Percentiles rank a stretch among this genome's conserved stretches.
phyloP scores from a whole-genome alignment of 768 basidiomycete species.

The Hygrophoropsis aurantiaca region DNA sequence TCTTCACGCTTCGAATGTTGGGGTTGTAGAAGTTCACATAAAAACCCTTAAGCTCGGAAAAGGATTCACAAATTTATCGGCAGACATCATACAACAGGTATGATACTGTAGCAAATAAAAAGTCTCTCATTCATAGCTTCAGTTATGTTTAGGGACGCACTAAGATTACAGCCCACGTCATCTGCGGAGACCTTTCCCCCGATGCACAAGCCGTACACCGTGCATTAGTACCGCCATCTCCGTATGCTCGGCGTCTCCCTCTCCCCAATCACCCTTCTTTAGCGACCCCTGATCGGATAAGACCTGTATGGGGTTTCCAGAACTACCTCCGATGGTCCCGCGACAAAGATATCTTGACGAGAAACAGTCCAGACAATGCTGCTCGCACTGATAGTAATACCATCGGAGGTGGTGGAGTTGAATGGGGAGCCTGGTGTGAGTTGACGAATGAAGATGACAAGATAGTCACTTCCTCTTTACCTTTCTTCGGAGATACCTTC shows the following conservation, averaged over 20 bases:
- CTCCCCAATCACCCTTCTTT: constrained; percentile 52
- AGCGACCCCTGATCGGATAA: constrained; percentile 23
- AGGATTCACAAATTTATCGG: constrained; percentile 56
- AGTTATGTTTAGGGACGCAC: constrained; percentile 36
- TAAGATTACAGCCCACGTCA: constrained; percentile 53
- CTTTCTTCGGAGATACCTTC: constrained; percentile 60
- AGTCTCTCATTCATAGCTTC: neutral
- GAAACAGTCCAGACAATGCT: constrained; percentile 38
- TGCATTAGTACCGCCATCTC: constrained; percentile 48
- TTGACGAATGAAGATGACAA: constrained; percentile 46
- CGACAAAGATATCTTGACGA: constrained; percentile 41
- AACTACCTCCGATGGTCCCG: constrained; percentile 34
- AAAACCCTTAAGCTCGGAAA: constrained; percentile 48
- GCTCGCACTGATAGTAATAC: constrained; percentile 38
- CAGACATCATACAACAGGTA: constrained; percentile 61
- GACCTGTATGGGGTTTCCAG: constrained; percentile 35
- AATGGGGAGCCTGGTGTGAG: constrained; percentile 56
- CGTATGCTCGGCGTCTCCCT: constrained; percentile 61
- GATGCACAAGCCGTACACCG: constrained; percentile 8
- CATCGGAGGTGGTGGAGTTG: constrained; percentile 52
- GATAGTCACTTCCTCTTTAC: constrained; percentile 48
- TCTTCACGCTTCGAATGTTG: constrained; percentile 42
- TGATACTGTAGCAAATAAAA: constrained; percentile 10
- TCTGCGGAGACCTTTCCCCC: constrained; percentile 51
- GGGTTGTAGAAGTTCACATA: constrained; percentile 48